Evolutionary conservation across 805 yeast genomes (phyloP).

Genomic region (Yamadazyma kitorensis): DNA sequence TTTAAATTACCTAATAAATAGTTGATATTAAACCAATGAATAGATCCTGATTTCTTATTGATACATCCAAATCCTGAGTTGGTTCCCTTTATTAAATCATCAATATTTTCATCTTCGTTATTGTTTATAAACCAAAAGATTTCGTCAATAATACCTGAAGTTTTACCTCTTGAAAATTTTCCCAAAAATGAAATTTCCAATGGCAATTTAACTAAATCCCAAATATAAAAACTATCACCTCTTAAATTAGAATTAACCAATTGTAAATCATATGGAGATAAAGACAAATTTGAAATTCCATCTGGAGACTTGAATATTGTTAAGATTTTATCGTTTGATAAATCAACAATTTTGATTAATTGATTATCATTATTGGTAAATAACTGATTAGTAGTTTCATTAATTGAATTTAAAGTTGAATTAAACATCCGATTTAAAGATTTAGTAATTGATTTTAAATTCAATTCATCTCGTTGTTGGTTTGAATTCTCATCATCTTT

Average conservation of each 20-base stretch:
- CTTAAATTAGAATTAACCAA: constrained; percentile 52
- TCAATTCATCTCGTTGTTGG: constrained; percentile 18
- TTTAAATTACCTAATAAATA: constrained; percentile 32
- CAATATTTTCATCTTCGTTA: constrained; percentile 18
- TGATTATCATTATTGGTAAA: constrained; percentile 26
- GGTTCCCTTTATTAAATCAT: constrained; percentile 18
- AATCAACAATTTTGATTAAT: constrained; percentile 46
- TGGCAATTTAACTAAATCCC: constrained; percentile 59
- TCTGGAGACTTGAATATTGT: constrained; percentile 55
- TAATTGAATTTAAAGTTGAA: constrained; percentile 30
- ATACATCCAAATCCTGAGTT: constrained; percentile 49
- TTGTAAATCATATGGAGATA: constrained; percentile 60
- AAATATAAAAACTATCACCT: constrained; percentile 62
- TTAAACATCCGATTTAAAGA: constrained; percentile 31
- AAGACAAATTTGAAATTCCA: constrained; percentile 57
- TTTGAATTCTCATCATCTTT: constrained; percentile 15
- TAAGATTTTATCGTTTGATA: constrained; percentile 36
- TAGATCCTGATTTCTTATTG: constrained; percentile 53
- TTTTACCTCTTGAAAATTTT: constrained; percentile 60
- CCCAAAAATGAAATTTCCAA: constrained; percentile 53
- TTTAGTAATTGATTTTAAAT: constrained; percentile 28
- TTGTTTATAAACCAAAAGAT: constrained; percentile 50
- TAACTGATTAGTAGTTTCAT: constrained; percentile 16
- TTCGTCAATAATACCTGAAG: constrained; percentile 50
- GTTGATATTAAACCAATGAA: constrained; percentile 58